Conservation (phyloP, 2,329 filamentous ascomycete genomes). For the Exophiala phaeomuriformis region DNA sequence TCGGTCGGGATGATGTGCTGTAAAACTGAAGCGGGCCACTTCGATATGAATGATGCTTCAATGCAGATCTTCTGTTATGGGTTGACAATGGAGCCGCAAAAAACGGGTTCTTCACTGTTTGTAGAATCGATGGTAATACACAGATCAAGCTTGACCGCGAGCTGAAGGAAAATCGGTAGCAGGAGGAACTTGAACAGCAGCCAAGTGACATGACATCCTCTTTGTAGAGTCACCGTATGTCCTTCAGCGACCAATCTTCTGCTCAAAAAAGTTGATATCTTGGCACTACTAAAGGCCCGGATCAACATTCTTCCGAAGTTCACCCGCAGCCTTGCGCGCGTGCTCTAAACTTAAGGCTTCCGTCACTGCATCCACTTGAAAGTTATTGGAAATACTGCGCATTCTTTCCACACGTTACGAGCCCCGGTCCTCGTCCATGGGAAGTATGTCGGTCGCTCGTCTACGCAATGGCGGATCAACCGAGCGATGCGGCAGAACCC, state of each 20-base stretch:
- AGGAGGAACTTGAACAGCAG: neutral
- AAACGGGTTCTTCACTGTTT: neutral
- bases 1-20: neutral
- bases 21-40: conserved; percentile 1
- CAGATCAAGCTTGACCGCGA: neutral
- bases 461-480: conserved; percentile 4
- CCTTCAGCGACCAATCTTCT: neutral
- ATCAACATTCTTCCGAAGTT: conserved; percentile 8
- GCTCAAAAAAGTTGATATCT: conserved; percentile 20
- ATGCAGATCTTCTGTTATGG: neutral
- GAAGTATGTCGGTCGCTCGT: neutral
- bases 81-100: no score
- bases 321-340: neutral
- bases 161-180: neutral
- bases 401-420: neutral
- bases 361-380: no score
- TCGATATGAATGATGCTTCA: neutral
- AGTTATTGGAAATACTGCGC: no score
- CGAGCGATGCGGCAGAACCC: neutral
- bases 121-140: neutral
- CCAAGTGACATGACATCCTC: conserved; percentile 12
- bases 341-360: neutral
- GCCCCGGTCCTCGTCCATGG: neutral
- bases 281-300: conserved; percentile 16
- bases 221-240: conserved; percentile 8